These are phyloP conservation scores for Isochrysis galbana DNA, from an alignment of 78 protist genomes.

Conservation along the genomic window DNA sequence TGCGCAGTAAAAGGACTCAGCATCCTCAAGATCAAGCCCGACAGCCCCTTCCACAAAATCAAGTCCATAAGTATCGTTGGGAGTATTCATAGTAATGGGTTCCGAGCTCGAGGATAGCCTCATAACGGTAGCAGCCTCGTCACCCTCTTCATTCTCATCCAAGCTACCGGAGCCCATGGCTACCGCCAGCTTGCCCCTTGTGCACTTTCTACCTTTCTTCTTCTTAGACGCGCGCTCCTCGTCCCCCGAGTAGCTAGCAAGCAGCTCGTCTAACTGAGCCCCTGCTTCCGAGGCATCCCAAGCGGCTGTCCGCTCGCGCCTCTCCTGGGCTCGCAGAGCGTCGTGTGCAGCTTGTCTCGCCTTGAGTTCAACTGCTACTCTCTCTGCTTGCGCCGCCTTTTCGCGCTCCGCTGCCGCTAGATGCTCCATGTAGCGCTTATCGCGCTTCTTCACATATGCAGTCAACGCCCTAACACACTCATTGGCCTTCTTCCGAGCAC, in stretches of 20 bases:
- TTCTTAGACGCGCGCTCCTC: slow-evolving; percentile 3
- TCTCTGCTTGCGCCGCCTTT: background rate
- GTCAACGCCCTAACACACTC: slow-evolving; percentile 41
- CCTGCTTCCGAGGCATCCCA: slow-evolving; percentile 38
- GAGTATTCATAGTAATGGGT: background rate
- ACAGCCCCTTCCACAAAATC: background rate
- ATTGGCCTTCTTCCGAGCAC: slow-evolving; percentile 35
- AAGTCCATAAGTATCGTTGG: background rate
- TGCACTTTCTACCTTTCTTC: background rate
- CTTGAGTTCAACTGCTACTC: background rate
- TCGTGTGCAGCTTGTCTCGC: slow-evolving; percentile 20
- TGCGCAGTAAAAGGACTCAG: slow-evolving; percentile 3
- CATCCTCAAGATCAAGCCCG: background rate
- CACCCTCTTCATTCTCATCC: background rate
- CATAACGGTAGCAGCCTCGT: background rate
- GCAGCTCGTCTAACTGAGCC: slow-evolving; percentile 16
- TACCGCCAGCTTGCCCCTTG: background rate
- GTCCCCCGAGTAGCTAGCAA: slow-evolving; percentile 30
- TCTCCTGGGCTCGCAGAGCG: background rate
- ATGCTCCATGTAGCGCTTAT: background rate
- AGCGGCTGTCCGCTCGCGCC: background rate
- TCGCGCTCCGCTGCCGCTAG: background rate
- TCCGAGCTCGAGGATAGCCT: no score
- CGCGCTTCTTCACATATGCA: slow-evolving; percentile 17
- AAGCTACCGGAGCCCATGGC: background rate